Percentiles rank a stretch among this genome's conserved stretches.
These are phyloP conservation scores for Umbelopsis vinacea DNA, from an alignment of 192 early-diverging fungal species.

Conservation along the genomic window DNA sequence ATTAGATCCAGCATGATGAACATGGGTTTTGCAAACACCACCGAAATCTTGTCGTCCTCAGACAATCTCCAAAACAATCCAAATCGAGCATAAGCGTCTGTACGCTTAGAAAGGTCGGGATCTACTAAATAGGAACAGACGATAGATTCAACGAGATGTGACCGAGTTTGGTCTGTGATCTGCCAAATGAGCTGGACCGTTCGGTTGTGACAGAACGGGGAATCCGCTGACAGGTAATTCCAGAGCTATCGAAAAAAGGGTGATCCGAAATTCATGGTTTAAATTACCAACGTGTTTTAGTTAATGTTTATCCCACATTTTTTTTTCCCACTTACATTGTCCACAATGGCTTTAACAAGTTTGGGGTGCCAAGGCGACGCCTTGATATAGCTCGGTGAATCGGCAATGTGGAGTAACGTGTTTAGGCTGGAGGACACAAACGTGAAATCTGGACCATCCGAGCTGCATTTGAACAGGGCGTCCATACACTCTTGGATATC, in stretches of 20 bases:
- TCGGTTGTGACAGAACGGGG: conserved; percentile 60
- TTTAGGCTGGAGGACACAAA: conserved; percentile 8
- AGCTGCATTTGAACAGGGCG: not conserved
- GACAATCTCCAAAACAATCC: conserved; percentile 74
- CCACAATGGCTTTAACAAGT: conserved; percentile 48
- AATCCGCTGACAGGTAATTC: conserved; percentile 64
- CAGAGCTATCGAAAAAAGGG: conserved; percentile 48
- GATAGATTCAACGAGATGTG: conserved; percentile 67
- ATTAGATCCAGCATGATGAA: conserved; percentile 80
- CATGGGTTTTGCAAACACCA: conserved; percentile 72
- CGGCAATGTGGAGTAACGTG: not conserved
- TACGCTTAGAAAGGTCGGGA: conserved; percentile 36
- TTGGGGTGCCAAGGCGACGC: conserved; percentile 25
- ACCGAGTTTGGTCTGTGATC: conserved; percentile 52
- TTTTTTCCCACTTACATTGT: conserved; percentile 44
- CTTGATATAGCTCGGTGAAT: not conserved
- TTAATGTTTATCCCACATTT: not conserved
- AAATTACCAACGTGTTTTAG: not conserved
- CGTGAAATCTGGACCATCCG: not conserved
- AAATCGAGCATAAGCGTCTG: conserved; percentile 63
- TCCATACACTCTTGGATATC: not conserved
- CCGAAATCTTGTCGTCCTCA: conserved; percentile 45
- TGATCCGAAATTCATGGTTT: not conserved
- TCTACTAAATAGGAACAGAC: conserved; percentile 53
- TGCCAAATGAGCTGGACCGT: conserved; percentile 70